Conservation (phyloP, 1,284 basidiomycete species). For the Neolentinus lepideus region DNA sequence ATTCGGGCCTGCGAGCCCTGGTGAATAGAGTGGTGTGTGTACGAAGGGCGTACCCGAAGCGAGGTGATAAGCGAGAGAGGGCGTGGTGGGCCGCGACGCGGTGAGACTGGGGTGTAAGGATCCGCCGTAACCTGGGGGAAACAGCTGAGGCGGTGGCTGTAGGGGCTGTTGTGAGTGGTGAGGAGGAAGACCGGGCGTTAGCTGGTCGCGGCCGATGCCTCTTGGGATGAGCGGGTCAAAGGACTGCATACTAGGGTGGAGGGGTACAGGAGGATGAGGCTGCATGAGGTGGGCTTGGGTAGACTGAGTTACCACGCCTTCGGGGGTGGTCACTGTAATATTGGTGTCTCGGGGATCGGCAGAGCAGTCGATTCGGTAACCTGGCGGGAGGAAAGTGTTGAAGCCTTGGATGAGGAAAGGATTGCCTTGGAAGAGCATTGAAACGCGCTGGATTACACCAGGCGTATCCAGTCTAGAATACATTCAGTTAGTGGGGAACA, state of each 20-base stretch:
- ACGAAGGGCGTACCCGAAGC: slow-evolving; percentile 9
- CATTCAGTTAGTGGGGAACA: neutral
- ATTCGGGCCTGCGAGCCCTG: slow-evolving; percentile 10
- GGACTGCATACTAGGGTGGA: slow-evolving; percentile 9
- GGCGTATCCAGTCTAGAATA: slow-evolving; percentile 84
- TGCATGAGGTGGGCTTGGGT: slow-evolving; percentile 23
- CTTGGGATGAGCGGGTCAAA: slow-evolving; percentile 12
- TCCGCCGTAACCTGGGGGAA: neutral
- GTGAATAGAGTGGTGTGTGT: neutral
- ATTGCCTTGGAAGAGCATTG: slow-evolving; percentile 91
- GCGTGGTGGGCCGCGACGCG: slow-evolving; percentile 22
- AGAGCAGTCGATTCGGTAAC: slow-evolving; percentile 94
- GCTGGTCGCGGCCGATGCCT: slow-evolving; percentile 11
- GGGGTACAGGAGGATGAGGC: slow-evolving; percentile 5
- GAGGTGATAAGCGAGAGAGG: slow-evolving; percentile 11
- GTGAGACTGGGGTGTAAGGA: slow-evolving; percentile 11
- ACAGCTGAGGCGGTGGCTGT: neutral
- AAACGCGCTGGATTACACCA: slow-evolving; percentile 96
- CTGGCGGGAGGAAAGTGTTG: slow-evolving; percentile 96
- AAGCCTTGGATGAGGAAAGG: slow-evolving; percentile 95
- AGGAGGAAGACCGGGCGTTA: neutral
- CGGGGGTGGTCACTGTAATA: slow-evolving; percentile 94
- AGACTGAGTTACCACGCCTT: slow-evolving; percentile 71
- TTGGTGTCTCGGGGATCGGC: slow-evolving; percentile 69
- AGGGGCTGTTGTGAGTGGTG: neutral